A percentile compares a stretch with the other conserved stretches of the same genome.
phyloP scores from a whole-genome alignment of 768 basidiomycete species.

The Hypsizygus marmoreus region DNA sequence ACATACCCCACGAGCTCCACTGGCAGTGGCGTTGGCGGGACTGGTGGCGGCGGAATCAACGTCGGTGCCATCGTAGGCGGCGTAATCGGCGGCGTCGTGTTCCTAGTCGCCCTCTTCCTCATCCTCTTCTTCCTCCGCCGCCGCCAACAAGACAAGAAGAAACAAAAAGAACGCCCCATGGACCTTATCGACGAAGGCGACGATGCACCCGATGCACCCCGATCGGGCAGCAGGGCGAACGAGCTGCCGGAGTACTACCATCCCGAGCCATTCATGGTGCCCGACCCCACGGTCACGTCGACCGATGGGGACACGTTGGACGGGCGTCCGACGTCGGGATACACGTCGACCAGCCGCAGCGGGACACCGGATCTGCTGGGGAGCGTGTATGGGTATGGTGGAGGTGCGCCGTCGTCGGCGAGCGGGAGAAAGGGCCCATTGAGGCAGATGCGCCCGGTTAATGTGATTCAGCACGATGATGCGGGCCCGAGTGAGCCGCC shows the following conservation, averaged over 20 bases:
- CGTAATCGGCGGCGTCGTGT: slow-evolving; percentile 25
- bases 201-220: slow-evolving; percentile 27
- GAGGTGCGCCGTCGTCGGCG: slow-evolving; percentile 25
- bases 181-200: slow-evolving; percentile 72
- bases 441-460: slow-evolving; percentile 66
- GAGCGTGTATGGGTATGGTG: slow-evolving; percentile 21
- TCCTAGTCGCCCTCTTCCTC: slow-evolving; percentile 18
- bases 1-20: slow-evolving; percentile 59
- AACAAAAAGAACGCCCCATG: slow-evolving; percentile 58
- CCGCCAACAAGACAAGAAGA: slow-evolving; percentile 26
- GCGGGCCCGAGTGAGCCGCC: slow-evolving; percentile 56
- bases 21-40: slow-evolving; percentile 30
- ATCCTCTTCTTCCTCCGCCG: slow-evolving; percentile 25
- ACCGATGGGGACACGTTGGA: slow-evolving; percentile 23
- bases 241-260: slow-evolving; percentile 71
- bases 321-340: slow-evolving; percentile 38
- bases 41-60: slow-evolving; percentile 34
- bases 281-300: slow-evolving; percentile 53
- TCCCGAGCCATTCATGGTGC: slow-evolving; percentile 75
- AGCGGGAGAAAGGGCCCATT: slow-evolving; percentile 47
- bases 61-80: slow-evolving; percentile 31
- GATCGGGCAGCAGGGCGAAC: slow-evolving; percentile 26
- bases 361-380: slow-evolving; percentile 46
- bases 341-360: slow-evolving; percentile 43
- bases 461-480: slow-evolving; percentile 85